Conservation (phyloP, 2,329 filamentous ascomycete species). For the Simplicillium aogashimaense region DNA sequence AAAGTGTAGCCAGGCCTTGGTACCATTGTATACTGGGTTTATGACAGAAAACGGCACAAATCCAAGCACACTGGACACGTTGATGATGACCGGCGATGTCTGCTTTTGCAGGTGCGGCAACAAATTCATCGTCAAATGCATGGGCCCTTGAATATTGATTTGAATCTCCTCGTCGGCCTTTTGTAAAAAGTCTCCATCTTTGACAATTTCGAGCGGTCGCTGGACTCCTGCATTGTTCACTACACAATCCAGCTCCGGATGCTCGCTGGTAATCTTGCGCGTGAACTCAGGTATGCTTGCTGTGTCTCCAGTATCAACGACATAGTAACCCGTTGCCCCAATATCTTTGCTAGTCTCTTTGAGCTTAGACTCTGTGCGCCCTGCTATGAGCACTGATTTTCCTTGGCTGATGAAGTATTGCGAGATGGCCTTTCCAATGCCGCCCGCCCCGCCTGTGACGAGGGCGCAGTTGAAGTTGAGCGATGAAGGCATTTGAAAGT, state of each 20-base stretch:
- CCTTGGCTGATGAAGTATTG: conserved; percentile 32
- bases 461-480: conserved; percentile 33
- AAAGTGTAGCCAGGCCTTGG: conserved; percentile 48
- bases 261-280: conserved; percentile 30
- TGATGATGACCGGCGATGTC: conserved; percentile 34
- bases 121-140: conserved; percentile 41
- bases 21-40: conserved; percentile 50
- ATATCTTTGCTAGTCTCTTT: conserved; percentile 30
- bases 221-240: conserved; percentile 52
- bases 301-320: conserved; percentile 37
- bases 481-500: background rate
- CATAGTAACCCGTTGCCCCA: conserved; percentile 38
- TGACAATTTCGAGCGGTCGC: conserved; percentile 34
- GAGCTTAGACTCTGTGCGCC: conserved; percentile 45
- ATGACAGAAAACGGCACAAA: conserved; percentile 41
- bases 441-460: conserved; percentile 39
- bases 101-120: conserved; percentile 37
- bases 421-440: conserved; percentile 39
- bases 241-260: conserved; percentile 42
- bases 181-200: conserved; percentile 30
- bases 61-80: conserved; percentile 42
- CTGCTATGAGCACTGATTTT: conserved; percentile 41
- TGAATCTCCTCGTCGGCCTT: conserved; percentile 47
- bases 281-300: conserved; percentile 32
- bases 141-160: conserved; percentile 47